Evolutionary conservation across 768 basidiomycete species (phyloP).

Genomic region (Suillus fuscotomentosus): DNA sequence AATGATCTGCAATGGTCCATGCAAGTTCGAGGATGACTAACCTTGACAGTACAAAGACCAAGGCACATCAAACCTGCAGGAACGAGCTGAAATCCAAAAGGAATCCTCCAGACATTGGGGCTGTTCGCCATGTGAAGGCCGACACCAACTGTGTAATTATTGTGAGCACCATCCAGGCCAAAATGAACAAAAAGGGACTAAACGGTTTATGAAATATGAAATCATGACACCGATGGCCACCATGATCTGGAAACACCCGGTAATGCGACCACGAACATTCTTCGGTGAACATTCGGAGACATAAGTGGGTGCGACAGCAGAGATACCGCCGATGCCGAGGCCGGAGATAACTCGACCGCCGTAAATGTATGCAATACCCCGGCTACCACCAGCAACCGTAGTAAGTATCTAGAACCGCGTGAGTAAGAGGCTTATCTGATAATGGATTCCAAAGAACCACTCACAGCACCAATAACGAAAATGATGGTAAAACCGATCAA

Average conservation of each 20-base stretch:
- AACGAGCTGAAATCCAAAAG: constrained; percentile 73
- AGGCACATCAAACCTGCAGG: constrained; percentile 70
- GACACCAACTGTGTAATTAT: constrained; percentile 50
- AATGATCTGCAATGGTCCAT: constrained; percentile 12
- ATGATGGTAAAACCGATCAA: constrained; percentile 59
- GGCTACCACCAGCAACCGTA: constrained; percentile 56
- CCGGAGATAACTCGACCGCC: constrained; percentile 79
- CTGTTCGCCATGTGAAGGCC: constrained; percentile 48
- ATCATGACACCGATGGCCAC: constrained; percentile 83
- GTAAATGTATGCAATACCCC: constrained; percentile 70
- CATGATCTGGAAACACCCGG: constrained; percentile 85
- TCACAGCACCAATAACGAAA: constrained; percentile 71
- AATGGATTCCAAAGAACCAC: constrained; percentile 4
- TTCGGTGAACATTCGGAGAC: constrained; percentile 89
- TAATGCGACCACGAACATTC: constrained; percentile 81
- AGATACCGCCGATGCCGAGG: constrained; percentile 80
- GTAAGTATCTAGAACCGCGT: constrained; percentile 53
- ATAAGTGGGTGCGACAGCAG: constrained; percentile 80
- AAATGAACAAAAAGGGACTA: constrained; percentile 26
- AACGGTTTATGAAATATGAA: constrained; percentile 79
- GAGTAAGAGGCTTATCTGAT: not conserved
- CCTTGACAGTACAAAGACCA: constrained; percentile 67
- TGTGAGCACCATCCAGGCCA: not conserved
- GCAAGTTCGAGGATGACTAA: constrained; percentile 9
- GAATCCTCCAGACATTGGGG: constrained; percentile 62